Evolutionary conservation across 2,329 filamentous ascomycete species (phyloP).

Genomic region (Trichoderma sp.): DNA sequence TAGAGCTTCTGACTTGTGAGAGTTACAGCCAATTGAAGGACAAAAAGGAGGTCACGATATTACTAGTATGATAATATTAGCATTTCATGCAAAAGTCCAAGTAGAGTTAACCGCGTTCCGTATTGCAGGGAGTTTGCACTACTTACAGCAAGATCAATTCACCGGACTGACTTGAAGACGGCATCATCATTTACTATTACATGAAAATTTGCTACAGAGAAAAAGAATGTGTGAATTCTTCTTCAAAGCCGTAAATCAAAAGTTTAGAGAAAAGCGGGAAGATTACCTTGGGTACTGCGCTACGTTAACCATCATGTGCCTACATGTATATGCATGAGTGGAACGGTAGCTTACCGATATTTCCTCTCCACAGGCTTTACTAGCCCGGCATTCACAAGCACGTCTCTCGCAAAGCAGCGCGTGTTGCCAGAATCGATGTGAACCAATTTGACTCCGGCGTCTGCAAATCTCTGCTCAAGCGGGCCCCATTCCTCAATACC

Average conservation of each 20-base stretch:
- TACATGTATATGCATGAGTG: background rate
- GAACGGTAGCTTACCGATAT: background rate
- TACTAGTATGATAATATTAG: background rate
- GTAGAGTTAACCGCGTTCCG: background rate
- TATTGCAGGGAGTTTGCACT: background rate
- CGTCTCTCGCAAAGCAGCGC: background rate
- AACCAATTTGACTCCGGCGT: background rate
- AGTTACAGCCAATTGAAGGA: background rate
- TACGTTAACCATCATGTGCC: background rate
- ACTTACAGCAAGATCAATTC: background rate
- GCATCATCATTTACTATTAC: background rate
- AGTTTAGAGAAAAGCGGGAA: background rate
- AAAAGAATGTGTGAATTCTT: background rate
- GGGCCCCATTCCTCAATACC: background rate
- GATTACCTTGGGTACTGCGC: background rate
- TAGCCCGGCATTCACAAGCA: background rate
- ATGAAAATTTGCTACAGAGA: background rate
- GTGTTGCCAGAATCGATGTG: constrained; percentile 15
- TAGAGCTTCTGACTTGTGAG: background rate
- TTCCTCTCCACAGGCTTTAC: background rate
- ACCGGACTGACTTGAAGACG: background rate
- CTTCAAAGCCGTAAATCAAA: background rate
- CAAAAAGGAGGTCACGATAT: background rate
- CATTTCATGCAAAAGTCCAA: background rate
- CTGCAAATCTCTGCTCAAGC: background rate